Conservation (phyloP, 257 asterid genomes). For the Nicotiana noctiflora region DNA sequence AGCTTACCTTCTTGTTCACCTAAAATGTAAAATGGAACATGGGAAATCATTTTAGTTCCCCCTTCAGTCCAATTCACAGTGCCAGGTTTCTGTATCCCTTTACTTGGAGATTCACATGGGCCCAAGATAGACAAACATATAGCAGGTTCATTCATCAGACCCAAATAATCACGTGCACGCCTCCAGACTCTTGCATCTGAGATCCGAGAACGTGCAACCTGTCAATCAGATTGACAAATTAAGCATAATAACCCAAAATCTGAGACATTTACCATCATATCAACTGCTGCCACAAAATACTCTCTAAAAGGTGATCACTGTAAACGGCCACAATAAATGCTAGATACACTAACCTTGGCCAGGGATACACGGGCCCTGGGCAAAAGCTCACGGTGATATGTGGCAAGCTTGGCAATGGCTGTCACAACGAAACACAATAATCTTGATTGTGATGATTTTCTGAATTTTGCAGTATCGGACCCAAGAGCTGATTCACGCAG, state of each 20-base stretch:
- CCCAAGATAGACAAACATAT: conserved; percentile 81
- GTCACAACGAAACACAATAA: conserved; percentile 88
- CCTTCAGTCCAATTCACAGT: conserved; percentile 78
- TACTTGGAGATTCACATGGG: conserved; percentile 47
- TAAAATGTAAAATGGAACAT: conserved; percentile 72
- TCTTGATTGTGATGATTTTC: conserved; percentile 83
- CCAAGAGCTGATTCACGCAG: conserved; percentile 54
- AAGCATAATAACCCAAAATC: not conserved
- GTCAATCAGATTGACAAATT: conserved; percentile 5
- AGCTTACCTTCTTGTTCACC: conserved; percentile 72
- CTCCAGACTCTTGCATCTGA: conserved; percentile 77
- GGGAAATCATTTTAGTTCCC: conserved; percentile 61
- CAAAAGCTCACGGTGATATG: conserved; percentile 66
- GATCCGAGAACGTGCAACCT: conserved; percentile 86
- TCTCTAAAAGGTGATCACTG: not conserved
- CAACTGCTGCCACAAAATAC: not conserved
- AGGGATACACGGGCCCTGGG: conserved; percentile 92
- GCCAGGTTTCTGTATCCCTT: conserved; percentile 54
- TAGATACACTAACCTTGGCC: conserved; percentile 52
- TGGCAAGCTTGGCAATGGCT: conserved; percentile 88
- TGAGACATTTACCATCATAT: not conserved
- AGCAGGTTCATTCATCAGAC: conserved; percentile 86
- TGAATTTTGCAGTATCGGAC: conserved; percentile 49
- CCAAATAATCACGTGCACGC: conserved; percentile 82
- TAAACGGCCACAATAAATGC: not conserved